Base-by-base conservation (phyloP, 2,329 filamentous ascomycete genomes). In the Passalora sequoiae region DNA sequence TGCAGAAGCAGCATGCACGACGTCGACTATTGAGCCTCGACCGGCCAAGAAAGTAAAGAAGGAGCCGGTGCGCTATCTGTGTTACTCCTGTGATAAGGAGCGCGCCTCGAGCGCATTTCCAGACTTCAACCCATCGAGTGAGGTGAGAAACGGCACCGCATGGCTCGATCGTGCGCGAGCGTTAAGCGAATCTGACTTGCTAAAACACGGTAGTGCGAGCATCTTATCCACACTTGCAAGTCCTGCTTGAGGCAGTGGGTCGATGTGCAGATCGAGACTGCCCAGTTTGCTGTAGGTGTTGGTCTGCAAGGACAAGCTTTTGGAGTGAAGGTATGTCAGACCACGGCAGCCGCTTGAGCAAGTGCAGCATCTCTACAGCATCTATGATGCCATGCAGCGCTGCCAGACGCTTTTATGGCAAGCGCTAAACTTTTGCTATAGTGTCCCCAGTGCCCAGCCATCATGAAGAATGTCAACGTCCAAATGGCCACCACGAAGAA, bases 361-460 rank as follows among this genome's bases (percentile, higher is more conserved):
- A n/a, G n/a, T n/a, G n/a, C n/a, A n/a, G n/a, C n/a, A n/a, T n/a
- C n/a, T n/a, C n/a, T n/a, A n/a, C n/a, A n/a, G n/a, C n/a, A n/a
- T n/a, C n/a, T n/a, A n/a, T n/a, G n/a, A n/a, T n/a, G n/a, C n/a
- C n/a, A n/a, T n/a, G n/a, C n/a, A n/a, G n/a, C n/a, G n/a, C n/a
- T n/a, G n/a, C n/a, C n/a, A n/a, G n/a, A n/a, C n/a, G n/a, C n/a
- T n/a, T n/a, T n/a, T n/a, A n/a, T n/a, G n/a, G n/a, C n/a, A n/a
- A n/a, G n/a, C n/a, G n/a, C n/a, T n/a, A n/a, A n/a, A n/a, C n/a
- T n/a, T 12, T 6, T 3, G 16, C 16, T 12, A 3, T n/a, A 30
- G 22, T 80, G 76, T 40, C 73, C 74, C 0, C 69, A 75, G 33
- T 81, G 77, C 46, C 46, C 63, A 2, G 64, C 60, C 20, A 50